Evolutionary conservation across 2,329 filamentous ascomycete species (phyloP).

Genomic region (Phoma herbarum): DNA sequence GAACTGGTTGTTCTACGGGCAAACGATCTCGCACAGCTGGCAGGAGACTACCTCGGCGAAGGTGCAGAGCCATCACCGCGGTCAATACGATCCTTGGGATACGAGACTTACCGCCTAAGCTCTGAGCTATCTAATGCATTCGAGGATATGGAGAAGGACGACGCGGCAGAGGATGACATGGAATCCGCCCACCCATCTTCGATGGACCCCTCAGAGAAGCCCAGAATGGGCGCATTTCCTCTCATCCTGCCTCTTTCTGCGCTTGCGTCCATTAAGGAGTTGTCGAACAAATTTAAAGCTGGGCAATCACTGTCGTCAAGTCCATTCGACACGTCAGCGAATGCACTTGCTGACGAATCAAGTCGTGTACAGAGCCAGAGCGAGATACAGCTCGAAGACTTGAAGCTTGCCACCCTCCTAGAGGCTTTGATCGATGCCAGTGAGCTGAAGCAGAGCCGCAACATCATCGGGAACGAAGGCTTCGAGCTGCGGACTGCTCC

Average conservation of each 20-base stretch:
- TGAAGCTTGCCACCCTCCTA: constrained; percentile 47
- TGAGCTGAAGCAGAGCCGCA: constrained; percentile 41
- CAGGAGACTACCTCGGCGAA: constrained; percentile 75
- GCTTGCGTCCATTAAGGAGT: constrained; percentile 30
- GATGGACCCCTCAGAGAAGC: constrained; percentile 24
- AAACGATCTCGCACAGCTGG: constrained; percentile 73
- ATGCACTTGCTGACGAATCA: constrained; percentile 26
- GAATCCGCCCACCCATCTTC: constrained; percentile 34
- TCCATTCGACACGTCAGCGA: constrained; percentile 24
- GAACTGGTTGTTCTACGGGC: constrained; percentile 75
- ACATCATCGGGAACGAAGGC: constrained; percentile 16
- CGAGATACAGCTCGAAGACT: constrained; percentile 48
- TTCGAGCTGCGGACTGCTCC: constrained; percentile 1
- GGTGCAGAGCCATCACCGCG: constrained; percentile 60
- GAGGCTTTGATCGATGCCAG: constrained; percentile 46
- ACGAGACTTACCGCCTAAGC: constrained; percentile 61
- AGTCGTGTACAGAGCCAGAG: constrained; percentile 34
- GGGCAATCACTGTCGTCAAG: constrained; percentile 20
- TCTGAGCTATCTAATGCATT: constrained; percentile 37
- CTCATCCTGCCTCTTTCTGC: constrained; percentile 31
- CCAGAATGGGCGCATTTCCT: constrained; percentile 21
- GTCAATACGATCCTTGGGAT: constrained; percentile 59
- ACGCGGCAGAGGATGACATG: constrained; percentile 50
- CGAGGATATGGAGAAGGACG: constrained; percentile 40
- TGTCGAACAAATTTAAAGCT: constrained; percentile 29